Evolutionary conservation across 176 grass and related monocot genomes (phyloP), one percentile per base, ranked within the genome.

Genomic region (Coix lacrymajobi): DNA sequence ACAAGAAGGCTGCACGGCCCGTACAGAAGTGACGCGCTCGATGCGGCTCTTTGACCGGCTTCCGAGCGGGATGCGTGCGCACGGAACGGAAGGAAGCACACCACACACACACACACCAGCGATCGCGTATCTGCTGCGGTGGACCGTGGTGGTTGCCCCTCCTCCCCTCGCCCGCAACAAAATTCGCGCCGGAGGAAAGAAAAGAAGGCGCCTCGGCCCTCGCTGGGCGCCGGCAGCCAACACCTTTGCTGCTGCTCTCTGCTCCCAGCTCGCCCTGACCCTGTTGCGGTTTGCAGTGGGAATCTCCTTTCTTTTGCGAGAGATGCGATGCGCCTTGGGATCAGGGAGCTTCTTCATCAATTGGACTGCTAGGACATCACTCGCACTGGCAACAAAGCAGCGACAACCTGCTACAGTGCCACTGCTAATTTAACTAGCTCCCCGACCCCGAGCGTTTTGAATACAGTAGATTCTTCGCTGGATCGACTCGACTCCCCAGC

Each of bases 251-350:
- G 26, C 66, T n/a, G n/a, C 66, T n/a, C 22, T 20, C 4, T 24
- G 67, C 39, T 48, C 73, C 1, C 49, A 20, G 75, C 22, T 81
- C 46, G 17, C 67, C 66, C 36, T 8, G 61, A 17, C 45, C 52
- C 13, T 31, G 30, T 22, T 17, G 17, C 64, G 22, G 67, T 6
- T 6, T 16, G 68, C 25, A 15, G 43, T 13, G 49, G 45, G 71
- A 69, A 77, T 82, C 79, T 82, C 20, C 69, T 83, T 60, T n/a
- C 45, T 79, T 79, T 62, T 62, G 60, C 19, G 70, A 14, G 73
- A 10, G 73, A 83, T 33, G 88, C 36, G 37, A 71, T 79, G 66
- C 60, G 58, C 75, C 69, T 90, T 38, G 80, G 88, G 88, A 90
- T 90, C 88, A 52, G 69, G 45, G 32, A 19, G n/a, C n/a, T n/a